These are phyloP conservation scores for Letharia columbiana DNA, from an alignment of 495 filamentous ascomycete genomes.

Conservation along the genomic window DNA sequence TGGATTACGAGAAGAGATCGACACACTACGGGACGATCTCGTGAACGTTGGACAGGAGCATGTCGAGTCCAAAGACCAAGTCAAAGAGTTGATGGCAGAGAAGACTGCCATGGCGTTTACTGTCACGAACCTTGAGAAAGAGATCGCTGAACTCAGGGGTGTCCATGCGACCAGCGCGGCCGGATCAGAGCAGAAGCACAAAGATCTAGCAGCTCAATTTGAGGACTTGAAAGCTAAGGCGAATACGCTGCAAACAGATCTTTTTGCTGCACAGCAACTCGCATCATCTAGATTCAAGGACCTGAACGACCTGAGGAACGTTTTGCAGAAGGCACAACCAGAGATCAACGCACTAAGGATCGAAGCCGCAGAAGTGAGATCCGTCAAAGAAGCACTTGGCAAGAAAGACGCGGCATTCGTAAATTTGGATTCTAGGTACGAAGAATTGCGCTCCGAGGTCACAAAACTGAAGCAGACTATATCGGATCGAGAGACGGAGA, in stretches of 20 bases:
- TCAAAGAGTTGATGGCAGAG: slow-evolving; percentile 57
- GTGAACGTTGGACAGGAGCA: slow-evolving; percentile 68
- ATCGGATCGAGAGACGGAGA: slow-evolving; percentile 65
- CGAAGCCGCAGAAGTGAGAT: slow-evolving; percentile 65
- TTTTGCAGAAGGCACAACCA: slow-evolving; percentile 75
- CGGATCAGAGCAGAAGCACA: slow-evolving; percentile 47
- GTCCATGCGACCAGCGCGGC: slow-evolving; percentile 41
- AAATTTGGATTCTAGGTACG: slow-evolving; percentile 67
- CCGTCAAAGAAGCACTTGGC: slow-evolving; percentile 60
- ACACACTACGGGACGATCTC: slow-evolving; percentile 69
- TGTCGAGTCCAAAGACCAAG: slow-evolving; percentile 70
- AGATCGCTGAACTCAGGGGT: slow-evolving; percentile 49
- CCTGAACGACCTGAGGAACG: slow-evolving; percentile 64
- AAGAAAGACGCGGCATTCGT: slow-evolving; percentile 61
- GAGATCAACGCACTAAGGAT: slow-evolving; percentile 68
- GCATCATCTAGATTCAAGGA: slow-evolving; percentile 84
- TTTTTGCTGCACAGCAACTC: slow-evolving; percentile 76
- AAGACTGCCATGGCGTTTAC: slow-evolving; percentile 54
- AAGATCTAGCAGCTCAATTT: slow-evolving; percentile 58
- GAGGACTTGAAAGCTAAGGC: slow-evolving; percentile 65
- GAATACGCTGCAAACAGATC: slow-evolving; percentile 66
- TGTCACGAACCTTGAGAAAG: slow-evolving; percentile 55
- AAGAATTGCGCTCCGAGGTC: slow-evolving; percentile 68
- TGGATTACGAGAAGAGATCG: slow-evolving; percentile 78
- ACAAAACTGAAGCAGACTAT: slow-evolving; percentile 57